Evolutionary conservation across 2,329 filamentous ascomycete species (phyloP), one percentile per base, ranked within the genome.

Genomic region (Colletotrichum theobromicola): DNA sequence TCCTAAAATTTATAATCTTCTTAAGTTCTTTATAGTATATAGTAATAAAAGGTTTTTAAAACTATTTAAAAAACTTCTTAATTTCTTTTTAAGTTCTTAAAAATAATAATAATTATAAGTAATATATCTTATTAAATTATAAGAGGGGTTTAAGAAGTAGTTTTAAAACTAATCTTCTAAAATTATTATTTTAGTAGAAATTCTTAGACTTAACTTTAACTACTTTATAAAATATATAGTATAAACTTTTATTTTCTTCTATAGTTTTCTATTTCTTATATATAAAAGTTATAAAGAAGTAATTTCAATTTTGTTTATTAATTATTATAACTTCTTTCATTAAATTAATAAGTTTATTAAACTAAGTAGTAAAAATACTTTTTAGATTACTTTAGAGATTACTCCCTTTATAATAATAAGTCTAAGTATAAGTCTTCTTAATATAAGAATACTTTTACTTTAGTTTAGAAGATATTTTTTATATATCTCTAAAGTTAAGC

Each of bases 61-160:
- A 1, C 5, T 55, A 55, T 3, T 55, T 15, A 55, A 4, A 2
- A 26, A 55, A 2, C 4, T 26, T 55, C 2, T 55, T 26, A 26
- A 55, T 55, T 0, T 55, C 12, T 15, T 26, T 55, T 5, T 55
- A 55, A 26, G 0, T 18, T 1, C 5, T 18, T 42, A 42, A 0
- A 2, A 42, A 8, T 16, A 35, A 3, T 35, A 35, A 7, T 35
- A 35, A 35, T 18, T 37, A n/a, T n/a, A n/a, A n/a, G n/a, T n/a
- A n/a, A n/a, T n/a, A n/a, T n/a, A n/a, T n/a, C n/a, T n/a, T n/a
- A 18, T 5, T 37, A 37, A 7, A 37, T 37, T 37, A 37, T 37
- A 37, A 9, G 1, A 37, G 0, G 2, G 2, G 1, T 8, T 37
- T 37, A 18, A 18, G 3, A 37, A 2, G 8, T 8, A 7, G 7